Evolutionary conservation across 768 basidiomycete genomes (phyloP), one percentile per base, ranked within the genome.

Genomic region (Tylopilus plumbeoviolaceoides): DNA sequence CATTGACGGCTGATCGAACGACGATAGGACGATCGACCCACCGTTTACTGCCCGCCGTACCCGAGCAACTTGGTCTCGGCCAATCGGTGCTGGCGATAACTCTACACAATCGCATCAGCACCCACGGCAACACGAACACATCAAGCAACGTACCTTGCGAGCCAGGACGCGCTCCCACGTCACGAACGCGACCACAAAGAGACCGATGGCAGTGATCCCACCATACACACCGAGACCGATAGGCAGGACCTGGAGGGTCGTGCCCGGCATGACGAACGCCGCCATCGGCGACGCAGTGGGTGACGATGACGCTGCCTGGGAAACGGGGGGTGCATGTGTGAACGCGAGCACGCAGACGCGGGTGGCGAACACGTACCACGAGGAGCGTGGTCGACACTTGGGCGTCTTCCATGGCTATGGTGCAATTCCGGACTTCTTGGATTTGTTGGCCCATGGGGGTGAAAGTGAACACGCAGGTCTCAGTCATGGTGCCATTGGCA

Each of bases 151-250:
- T 54, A 89, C 90, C 78, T 83, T 88, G 74, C 90, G 85, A 65
- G 91, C 91, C 70, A 86, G 88, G 23, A 89, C 83, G 44, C 93
- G 81, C 75, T 95, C 91, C 63, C 85, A 91, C 7, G 90, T 91
- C 58, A 94, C 91, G 67, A 91, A 73, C 47, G 81, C 85, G 53
- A 95, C 88, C 21, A 89, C 83, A 55, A 87, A 82, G 59, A 95
- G 67, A 17, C 87, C 87, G 60, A 94, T 85, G 8, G 86, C 86
- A 28, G 89, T 89, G 54, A 95, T 85, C 57, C 90, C 91, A 43
- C 85, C 89, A 63, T 89, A 92, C 10, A 94, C 79, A 47, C 86
- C 88, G 40, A 93, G 77, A 58, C 91, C 91, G 57, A 93, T 83
- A 0, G 91, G 91, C 31, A 91, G 75, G 5, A 92, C 90, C 39